Evolutionary conservation across 495 filamentous ascomycete genomes (phyloP).

Genomic region (Penicillium chermesinum): DNA sequence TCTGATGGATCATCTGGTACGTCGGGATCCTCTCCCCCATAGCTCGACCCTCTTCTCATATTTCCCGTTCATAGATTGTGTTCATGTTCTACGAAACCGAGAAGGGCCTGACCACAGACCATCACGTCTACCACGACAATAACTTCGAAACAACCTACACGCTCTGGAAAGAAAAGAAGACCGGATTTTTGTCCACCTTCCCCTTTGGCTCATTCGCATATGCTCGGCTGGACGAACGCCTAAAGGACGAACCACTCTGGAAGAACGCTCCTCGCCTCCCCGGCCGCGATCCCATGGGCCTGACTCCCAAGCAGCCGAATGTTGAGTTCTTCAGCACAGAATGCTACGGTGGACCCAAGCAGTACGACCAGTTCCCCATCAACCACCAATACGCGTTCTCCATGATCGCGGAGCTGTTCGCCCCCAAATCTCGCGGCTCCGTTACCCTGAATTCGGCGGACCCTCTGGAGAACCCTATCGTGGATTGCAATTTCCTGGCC

Average conservation of each 20-base stretch:
- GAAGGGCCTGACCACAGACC: constrained; percentile 39
- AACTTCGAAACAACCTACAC: constrained; percentile 36
- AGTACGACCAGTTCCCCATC: constrained; percentile 42
- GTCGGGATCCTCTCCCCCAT: neutral
- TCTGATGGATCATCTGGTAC: constrained; percentile 49
- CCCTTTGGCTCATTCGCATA: constrained; percentile 53
- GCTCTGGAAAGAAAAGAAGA: constrained; percentile 46
- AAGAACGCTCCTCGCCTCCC: constrained; percentile 30
- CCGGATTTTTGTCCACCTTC: constrained; percentile 46
- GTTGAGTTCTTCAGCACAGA: constrained; percentile 50
- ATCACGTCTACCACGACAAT: constrained; percentile 35
- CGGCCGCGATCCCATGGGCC: constrained; percentile 49
- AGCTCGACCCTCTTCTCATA: too few species aligned
- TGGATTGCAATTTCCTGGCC: constrained; percentile 47
- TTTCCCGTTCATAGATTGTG: constrained; percentile 25
- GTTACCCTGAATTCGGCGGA: constrained; percentile 34
- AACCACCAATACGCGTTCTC: constrained; percentile 40
- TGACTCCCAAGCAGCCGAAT: constrained; percentile 44
- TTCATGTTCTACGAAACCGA: constrained; percentile 47
- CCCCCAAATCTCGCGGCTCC: constrained; percentile 38
- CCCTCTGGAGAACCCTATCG: constrained; percentile 37
- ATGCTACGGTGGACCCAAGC: constrained; percentile 49
- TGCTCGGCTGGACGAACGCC: constrained; percentile 46
- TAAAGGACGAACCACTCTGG: constrained; percentile 41
- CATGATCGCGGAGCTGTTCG: constrained; percentile 38